Evolutionary conservation across 345 rosid species (phyloP).

Genomic region (Syzygium aqueum): DNA sequence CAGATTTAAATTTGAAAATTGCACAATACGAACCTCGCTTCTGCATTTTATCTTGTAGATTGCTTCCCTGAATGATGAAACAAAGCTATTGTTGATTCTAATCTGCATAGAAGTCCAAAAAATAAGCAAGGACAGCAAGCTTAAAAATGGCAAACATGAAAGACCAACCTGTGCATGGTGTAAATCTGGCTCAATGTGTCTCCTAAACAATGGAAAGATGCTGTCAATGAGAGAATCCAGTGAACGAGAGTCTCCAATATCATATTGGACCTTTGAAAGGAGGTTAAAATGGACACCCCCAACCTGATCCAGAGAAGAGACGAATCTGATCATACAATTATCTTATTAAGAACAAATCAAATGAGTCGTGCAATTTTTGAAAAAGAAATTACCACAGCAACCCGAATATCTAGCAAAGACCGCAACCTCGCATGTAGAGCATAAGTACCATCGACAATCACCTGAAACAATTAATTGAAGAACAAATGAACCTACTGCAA

Average conservation of each 20-base stretch:
- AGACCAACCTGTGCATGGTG: conserved; percentile 95
- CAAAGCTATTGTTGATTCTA: conserved; percentile 96
- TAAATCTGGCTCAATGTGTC: conserved; percentile 98
- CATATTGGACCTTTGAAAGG: conserved; percentile 92
- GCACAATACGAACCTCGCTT: conserved; percentile 59
- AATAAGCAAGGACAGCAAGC: not conserved
- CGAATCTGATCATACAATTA: not conserved
- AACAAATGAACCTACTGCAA: not conserved
- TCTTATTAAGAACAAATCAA: not conserved
- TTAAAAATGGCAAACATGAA: not conserved
- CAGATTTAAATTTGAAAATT: not conserved
- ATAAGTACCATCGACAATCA: conserved; percentile 97
- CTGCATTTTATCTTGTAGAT: conserved; percentile 98
- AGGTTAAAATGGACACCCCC: conserved; percentile 99
- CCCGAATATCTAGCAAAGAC: conserved; percentile 95
- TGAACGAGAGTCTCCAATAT: conserved; percentile 95
- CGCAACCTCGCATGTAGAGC: conserved; percentile 91
- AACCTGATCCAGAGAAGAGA: conserved; percentile 40
- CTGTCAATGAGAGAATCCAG: conserved; percentile 94
- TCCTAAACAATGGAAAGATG: conserved; percentile 93
- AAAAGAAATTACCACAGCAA: conserved; percentile 74
- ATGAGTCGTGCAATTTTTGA: not conserved
- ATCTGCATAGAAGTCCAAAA: conserved; percentile 58
- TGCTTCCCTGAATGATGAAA: conserved; percentile 96
- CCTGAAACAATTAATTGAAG: conserved; percentile 28